Evolutionary conservation across 139 green algal species (phyloP).

Genomic region (Picochlorum sp.): DNA sequence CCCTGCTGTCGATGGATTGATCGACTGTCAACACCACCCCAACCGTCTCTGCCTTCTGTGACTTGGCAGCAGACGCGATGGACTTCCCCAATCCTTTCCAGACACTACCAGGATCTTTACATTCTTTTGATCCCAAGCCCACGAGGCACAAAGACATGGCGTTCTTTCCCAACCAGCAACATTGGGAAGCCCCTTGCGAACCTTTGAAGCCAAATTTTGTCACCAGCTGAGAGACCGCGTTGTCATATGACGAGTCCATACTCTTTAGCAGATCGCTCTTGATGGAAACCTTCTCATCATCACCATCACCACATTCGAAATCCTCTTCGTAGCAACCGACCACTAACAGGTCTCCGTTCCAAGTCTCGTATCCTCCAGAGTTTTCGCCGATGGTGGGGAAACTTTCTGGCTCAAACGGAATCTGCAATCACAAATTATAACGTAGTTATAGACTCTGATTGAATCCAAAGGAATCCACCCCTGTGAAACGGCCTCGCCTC

Average conservation of each 20-base stretch:
- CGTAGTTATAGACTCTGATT: no score
- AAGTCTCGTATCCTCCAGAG: background rate
- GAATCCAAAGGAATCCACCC: no score
- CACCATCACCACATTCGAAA: conserved; percentile 24
- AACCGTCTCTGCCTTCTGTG: conserved; percentile 36
- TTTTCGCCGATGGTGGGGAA: background rate
- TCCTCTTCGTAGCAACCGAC: conserved; percentile 59
- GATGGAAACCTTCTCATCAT: background rate
- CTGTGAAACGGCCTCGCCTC: no score
- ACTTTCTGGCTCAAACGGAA: conserved; percentile 14
- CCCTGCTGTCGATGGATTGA: conserved; percentile 1
- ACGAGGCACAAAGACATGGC: conserved; percentile 45
- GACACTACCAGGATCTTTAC: conserved; percentile 22
- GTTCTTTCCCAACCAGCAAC: conserved; percentile 8
- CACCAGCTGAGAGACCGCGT: conserved; percentile 49
- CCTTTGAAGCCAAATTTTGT: conserved; percentile 60
- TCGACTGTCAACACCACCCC: conserved; percentile 32
- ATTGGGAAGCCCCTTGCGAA: conserved; percentile 36
- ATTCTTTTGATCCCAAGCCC: conserved; percentile 56
- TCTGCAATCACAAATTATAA: conserved; percentile 10
- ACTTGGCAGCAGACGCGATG: conserved; percentile 46
- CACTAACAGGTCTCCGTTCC: conserved; percentile 59
- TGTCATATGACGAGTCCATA: conserved; percentile 39
- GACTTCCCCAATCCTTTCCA: conserved; percentile 49
- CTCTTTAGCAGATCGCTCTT: background rate